Evolutionary conservation across 2,329 filamentous ascomycete species (phyloP).

Genomic region (Septoria linicola): DNA sequence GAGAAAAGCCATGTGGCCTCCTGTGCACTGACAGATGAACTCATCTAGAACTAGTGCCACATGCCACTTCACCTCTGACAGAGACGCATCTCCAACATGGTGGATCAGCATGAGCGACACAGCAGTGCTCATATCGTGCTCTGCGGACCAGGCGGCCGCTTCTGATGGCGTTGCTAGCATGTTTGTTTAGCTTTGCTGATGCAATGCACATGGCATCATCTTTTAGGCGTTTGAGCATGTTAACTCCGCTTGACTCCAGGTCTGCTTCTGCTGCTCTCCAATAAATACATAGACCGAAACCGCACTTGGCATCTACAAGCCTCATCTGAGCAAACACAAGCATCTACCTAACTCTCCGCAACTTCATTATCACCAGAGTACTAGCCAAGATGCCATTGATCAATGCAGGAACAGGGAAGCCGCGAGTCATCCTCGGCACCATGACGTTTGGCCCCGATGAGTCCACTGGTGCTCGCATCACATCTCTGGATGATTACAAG

Average conservation of each 20-base stretch:
- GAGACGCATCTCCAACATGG: too few relatives aligned
- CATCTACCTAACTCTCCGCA: conserved; percentile 2
- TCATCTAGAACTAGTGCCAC: too few relatives aligned
- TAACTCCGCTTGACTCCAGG: conserved; percentile 4
- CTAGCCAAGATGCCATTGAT: conserved; percentile 43
- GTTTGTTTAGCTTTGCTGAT: background rate
- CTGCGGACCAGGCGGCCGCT: too few relatives aligned
- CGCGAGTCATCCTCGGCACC: conserved; percentile 68
- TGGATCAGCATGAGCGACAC: too few relatives aligned
- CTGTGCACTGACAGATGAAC: too few relatives aligned
- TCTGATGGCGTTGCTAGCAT: too few relatives aligned
- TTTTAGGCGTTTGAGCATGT: background rate
- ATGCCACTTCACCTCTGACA: too few relatives aligned
- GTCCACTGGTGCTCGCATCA: conserved; percentile 67
- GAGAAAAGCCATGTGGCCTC: too few relatives aligned
- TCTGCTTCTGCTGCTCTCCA: background rate
- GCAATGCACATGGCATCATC: conserved; percentile 12
- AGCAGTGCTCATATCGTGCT: background rate
- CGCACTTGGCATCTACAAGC: background rate
- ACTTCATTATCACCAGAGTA: conserved; percentile 17
- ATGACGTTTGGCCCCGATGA: conserved; percentile 63
- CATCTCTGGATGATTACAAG: conserved; percentile 67
- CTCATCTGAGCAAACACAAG: too few relatives aligned
- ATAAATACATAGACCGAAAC: conserved; percentile 6
- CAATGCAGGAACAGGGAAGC: conserved; percentile 49